Evolutionary conservation across 495 filamentous ascomycete genomes (phyloP), one percentile per base, ranked within the genome.

Genomic region (Hypoxylon cercidicola): DNA sequence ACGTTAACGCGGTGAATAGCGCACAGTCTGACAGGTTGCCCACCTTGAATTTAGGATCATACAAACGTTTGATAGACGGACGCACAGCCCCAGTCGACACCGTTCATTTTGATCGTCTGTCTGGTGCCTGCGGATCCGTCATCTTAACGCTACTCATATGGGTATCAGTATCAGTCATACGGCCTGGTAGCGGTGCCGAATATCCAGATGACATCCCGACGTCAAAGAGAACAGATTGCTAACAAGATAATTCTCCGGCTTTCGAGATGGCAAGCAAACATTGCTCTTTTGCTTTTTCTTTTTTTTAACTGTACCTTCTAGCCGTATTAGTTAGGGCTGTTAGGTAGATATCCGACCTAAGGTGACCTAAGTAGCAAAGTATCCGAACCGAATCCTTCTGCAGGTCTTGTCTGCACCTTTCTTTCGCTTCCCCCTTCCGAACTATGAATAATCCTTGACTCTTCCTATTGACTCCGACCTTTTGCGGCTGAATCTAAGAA

Each of bases 401-500:
- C 44, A 53, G 11, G 15, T 21, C n/a, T 23, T n/a, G 49, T 60
- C 51, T 35, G n/a, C n/a, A n/a, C n/a, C 56, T 30, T 56, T 28
- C 7, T 28, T 7, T 28, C 25, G 25, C 50, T 66, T 30, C 21
- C 19, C 25, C 48, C 59, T 53, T 48, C 23, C 46, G 9, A 48
- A 59, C 19, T 23, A n/a, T 35, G 52, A 52, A 43, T 65, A 25
- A 51, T 56, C 62, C 63, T 51, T 55, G 56, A 52, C n/a, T 43
- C 18, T 44, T 50, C 23, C 13, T 41, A 19, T 45, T 16, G 37
- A 54, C 53, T 25, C 32, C 43, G 30, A 55, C 50, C n/a, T 48
- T 28, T 60, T 68, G 65, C 65, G 65, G 65, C 65, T 68, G 65
- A 68, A 64, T 35, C 48, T 37, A 59, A 54, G 35, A 45, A 13